Percentiles rank a stretch among this genome's conserved stretches.
These are phyloP conservation scores for Peribolospora baueri DNA, from an alignment of 768 basidiomycete species.

Conservation along the genomic window DNA sequence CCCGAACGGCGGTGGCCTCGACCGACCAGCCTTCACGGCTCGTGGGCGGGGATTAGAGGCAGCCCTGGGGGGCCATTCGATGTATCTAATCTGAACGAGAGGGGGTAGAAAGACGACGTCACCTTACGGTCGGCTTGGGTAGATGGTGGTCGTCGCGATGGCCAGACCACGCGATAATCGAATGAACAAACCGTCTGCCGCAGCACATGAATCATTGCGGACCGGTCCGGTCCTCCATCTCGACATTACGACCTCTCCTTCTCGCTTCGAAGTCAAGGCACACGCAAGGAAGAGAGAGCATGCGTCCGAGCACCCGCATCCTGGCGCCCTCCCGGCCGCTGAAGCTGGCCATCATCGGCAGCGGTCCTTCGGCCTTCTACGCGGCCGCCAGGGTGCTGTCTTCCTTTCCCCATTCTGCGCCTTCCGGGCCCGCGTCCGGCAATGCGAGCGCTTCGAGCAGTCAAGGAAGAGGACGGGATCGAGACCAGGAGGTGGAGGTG, in stretches of 20 bases:
- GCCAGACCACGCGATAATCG: neutral
- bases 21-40: too few relatives aligned
- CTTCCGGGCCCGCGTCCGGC: slow-evolving; percentile 16
- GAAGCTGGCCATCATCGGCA: slow-evolving; percentile 77
- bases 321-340: slow-evolving; percentile 16
- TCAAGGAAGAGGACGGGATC: neutral
- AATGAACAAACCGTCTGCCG: neutral
- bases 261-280: neutral
- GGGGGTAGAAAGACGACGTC: too few relatives aligned
- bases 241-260: neutral
- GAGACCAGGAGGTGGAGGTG: slow-evolving; percentile 27
- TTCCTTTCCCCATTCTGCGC: slow-evolving; percentile 22
- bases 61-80: too few relatives aligned
- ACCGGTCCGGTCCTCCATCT: neutral
- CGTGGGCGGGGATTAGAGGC: too few relatives aligned
- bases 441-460: too few relatives aligned
- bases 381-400: slow-evolving; percentile 65
- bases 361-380: slow-evolving; percentile 90
- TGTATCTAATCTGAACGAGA: too few relatives aligned
- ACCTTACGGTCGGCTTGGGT: too few relatives aligned
- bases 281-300: neutral
- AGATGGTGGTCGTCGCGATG: slow-evolving; percentile 4
- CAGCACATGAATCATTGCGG: neutral
- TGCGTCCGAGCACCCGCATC: neutral
- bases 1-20: too few relatives aligned